Evolutionary conservation across 2,329 filamentous ascomycete genomes (phyloP), one percentile per base, ranked within the genome.

Genomic region (Samsoniella hepiali): DNA sequence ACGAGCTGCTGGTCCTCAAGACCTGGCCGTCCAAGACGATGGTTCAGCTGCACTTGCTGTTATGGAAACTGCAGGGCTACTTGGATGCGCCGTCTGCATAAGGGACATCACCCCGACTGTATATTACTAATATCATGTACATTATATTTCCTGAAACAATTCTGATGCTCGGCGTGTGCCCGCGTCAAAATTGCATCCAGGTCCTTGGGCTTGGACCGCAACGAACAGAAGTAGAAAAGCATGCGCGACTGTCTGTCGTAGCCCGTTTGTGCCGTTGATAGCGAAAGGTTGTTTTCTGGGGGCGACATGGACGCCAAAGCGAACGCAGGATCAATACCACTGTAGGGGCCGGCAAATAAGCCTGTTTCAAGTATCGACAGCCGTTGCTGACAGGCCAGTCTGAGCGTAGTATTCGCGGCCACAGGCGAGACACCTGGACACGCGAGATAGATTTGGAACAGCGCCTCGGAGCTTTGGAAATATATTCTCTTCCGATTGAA

Each of bases 1-100:
- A 75, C 2, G 75, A 72, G 9, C 72, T 82, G 27, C 76, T 80
- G 59, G 73, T 85, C 64, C 68, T 85, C 61, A 73, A 69, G 55
- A 69, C 71, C 44, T 70, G 75, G 73, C 65, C 75, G 73, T 67
- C 74, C 68, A 65, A 67, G 51, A 73, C 75, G 44, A 82, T 80
- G 8, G 70, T 77, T 29, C 71, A 76, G 15, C 56, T 85, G 53
- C 82, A 85, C 71, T 63, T 79, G 62, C 75, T 79, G 60, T 74
- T 88, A 8, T 88, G 85, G 85, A 82, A 80, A 65, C 70, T 88
- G 9, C 82, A 88, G 65, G 84, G 84, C 1, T 88, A 84, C 67
- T 54, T 85, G 29, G 51, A 62, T 27, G 15, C 7, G 22, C 51
- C 59, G 10, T 13, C 42, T 4, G 11, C 27, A 42, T 60, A 38